Base-by-base conservation (phyloP, 345 rosid species). In the Lepidium sativum region DNA sequence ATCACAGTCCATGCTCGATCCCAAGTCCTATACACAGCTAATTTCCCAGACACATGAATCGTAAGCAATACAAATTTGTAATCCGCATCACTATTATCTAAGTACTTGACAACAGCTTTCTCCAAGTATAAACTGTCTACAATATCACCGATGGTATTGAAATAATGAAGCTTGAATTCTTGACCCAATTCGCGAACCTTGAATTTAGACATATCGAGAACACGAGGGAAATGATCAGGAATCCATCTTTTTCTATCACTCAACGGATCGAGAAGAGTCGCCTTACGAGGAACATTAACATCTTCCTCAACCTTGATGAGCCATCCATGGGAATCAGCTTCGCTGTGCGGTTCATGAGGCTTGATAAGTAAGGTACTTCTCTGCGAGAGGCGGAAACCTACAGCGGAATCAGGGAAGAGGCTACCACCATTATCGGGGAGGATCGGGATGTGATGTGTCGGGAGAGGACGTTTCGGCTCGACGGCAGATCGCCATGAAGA, bases 1-100 rank as follows among this genome's bases (percentile, higher is more conserved):
- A 86, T 82, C 15, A 91, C 82, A 40, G 77, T 78, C 99, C 97
- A 94, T 1, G 49, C 75, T 52, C 81, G 74, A 23, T 82, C 78
- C 39, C 80, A 82, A 67, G 84, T 77, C 58, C 45, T 91, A 67
- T 76, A 86, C 63, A 91, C 75, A 8, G 95, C 97, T 70, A 95
- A 81, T 61, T 84, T 85, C 50, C 97, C 99, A 23, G 97, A 86
- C 27, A 88, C 80, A 75, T 90, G 99, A 51, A 91, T 86, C 0
- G 96, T 88, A 20, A 91, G 96, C 80, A 94, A 63, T 62, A 80
- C 75, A 34, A 86, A 94, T 20, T 47, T 80, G n/a, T 40, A 68
- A 1, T 48, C 65, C 0, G 12, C 47, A 21, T 68, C 71, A 47
- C 76, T 55, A 29, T 72, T 20, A 1, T 20, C 79, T 13, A 76